Conservation (phyloP, 495 filamentous ascomycete genomes). For the Neurospora sp. region DNA sequence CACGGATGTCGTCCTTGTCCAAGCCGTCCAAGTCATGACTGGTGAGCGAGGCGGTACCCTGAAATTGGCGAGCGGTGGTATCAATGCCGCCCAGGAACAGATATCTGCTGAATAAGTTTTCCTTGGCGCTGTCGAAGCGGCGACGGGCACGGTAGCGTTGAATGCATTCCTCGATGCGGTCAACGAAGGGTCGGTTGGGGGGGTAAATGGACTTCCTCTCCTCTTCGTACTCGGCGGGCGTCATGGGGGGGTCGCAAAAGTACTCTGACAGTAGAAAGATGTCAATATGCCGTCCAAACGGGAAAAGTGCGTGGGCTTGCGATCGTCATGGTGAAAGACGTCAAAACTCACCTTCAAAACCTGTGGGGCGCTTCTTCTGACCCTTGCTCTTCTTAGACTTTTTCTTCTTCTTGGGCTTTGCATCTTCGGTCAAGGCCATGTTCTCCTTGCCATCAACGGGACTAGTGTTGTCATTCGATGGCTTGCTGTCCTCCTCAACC, state of each 20-base stretch:
- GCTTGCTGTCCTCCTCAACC: not conserved
- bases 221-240: constrained; percentile 50
- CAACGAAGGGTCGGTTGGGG: constrained; percentile 15
- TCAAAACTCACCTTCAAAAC: constrained; percentile 32
- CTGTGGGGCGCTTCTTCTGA: constrained; percentile 25
- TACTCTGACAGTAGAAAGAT: constrained; percentile 39
- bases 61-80: constrained; percentile 54
- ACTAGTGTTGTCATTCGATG: not conserved
- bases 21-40: constrained; percentile 43
- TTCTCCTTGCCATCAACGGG: not conserved
- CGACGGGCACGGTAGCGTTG: constrained; percentile 68
- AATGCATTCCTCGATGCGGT: constrained; percentile 76
- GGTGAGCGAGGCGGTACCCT: constrained; percentile 44
- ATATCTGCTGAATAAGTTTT: constrained; percentile 65
- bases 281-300: not conserved
- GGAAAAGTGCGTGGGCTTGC: not conserved
- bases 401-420: constrained; percentile 18
- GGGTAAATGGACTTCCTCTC: constrained; percentile 34
- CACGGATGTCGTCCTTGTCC: constrained; percentile 50
- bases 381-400: constrained; percentile 18
- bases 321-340: not conserved
- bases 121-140: constrained; percentile 52
- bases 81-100: constrained; percentile 78
- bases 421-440: not conserved
- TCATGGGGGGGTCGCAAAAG: constrained; percentile 68